Base-by-base conservation (phyloP, 306 rosid species). In the Purshia tridentata region DNA sequence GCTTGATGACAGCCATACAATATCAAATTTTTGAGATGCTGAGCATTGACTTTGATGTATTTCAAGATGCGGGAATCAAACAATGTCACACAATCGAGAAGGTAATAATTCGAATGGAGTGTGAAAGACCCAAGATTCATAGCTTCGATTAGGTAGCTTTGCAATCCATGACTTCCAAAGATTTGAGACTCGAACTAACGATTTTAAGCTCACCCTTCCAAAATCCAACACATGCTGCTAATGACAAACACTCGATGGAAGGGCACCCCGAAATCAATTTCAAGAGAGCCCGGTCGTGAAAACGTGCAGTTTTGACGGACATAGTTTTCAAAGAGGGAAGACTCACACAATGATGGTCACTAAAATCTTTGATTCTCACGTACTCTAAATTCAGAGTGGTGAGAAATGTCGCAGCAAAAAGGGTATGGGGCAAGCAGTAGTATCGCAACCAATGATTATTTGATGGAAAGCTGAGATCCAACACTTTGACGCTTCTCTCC, bases 211-310 rank as follows among this genome's bases (percentile, higher is more conserved):
- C n/a, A n/a, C n/a, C n/a, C n/a, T n/a, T n/a, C n/a, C n/a, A n/a
- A n/a, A n/a, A n/a, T n/a, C n/a, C n/a, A n/a, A n/a, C n/a, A n/a
- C n/a, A n/a, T n/a, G n/a, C n/a, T n/a, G n/a, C 6, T 22, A 56
- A 4, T 22, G 39, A 20, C 41, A 56, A 10, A 22, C 8, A 1
- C 35, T 56, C 40, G 15, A 56, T 20, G 15, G 62, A 9, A 9
- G 40, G 41, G 62, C 40, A 56, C 15, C 10, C 39, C 14, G 5
- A 3, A 9, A 56, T 22, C 22, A 56, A 10, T 6, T 4, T 3
- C 0, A 3, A 8, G 10, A 9, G 39, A 9, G 39, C 13, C 14
- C 3, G 5, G 39, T 0, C 0, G 0, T 10, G 1, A 1, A 10
- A 56, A 12, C 20, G 1, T 1, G 20, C 40, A 8, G 6, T 3